These are phyloP conservation scores for Penicillium longicatenatum DNA, from an alignment of 495 filamentous ascomycete species.

Conservation along the genomic window DNA sequence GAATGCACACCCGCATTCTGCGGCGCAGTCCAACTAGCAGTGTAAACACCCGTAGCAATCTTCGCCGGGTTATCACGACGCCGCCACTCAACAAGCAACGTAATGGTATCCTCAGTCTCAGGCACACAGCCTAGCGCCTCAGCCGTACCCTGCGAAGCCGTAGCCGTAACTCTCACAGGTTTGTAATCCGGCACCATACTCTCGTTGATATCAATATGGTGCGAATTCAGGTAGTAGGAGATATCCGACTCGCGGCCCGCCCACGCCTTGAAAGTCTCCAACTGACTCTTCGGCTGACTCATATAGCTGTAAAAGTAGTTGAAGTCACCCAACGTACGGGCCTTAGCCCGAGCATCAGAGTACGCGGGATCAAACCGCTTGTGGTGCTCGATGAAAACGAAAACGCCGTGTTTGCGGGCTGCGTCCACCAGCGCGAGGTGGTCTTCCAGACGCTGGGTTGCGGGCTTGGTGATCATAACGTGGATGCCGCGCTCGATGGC, in stretches of 20 bases:
- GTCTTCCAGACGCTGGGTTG: constrained; percentile 77
- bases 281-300: constrained; percentile 89
- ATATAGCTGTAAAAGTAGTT: constrained; percentile 99
- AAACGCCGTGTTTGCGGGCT: constrained; percentile 73
- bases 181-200: constrained; percentile 82
- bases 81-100: constrained; percentile 83
- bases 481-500: constrained; percentile 85
- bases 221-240: constrained; percentile 91
- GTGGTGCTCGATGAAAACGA: constrained; percentile 95
- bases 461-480: constrained; percentile 95
- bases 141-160: constrained; percentile 71
- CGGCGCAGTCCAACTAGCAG: constrained; percentile 91
- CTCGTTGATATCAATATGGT: constrained; percentile 89
- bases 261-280: constrained; percentile 97
- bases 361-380: constrained; percentile 95
- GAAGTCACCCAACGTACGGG: constrained; percentile 79
- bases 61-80: constrained; percentile 66
- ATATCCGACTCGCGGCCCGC: constrained; percentile 90
- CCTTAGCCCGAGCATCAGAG: constrained; percentile 75
- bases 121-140: constrained; percentile 73
- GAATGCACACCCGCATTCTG: constrained; percentile 89
- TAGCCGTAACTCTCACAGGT: constrained; percentile 77
- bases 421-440: constrained; percentile 74
- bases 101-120: constrained; percentile 91
- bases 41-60: constrained; percentile 87